Base-by-base conservation (phyloP, 2,329 filamentous ascomycete genomes). In the Aspergillus hortae region DNA sequence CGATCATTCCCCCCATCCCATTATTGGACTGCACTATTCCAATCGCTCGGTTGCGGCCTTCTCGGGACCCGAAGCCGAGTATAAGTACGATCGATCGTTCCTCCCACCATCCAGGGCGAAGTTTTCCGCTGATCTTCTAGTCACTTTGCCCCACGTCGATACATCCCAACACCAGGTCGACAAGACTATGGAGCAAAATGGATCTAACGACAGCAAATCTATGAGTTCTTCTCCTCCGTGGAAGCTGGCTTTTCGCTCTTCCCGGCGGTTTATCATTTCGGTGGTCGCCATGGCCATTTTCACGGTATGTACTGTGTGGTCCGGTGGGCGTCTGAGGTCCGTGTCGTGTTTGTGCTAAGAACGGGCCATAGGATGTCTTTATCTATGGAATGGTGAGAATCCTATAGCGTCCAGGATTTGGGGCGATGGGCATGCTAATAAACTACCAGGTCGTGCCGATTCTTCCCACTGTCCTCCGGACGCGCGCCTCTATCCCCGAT, bases 381-480 rank as follows among this genome's bases (percentile, higher is more conserved):
- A 67, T 74, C 15, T 73, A 73, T 59, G 70, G 68, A 12, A 65
- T 72, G 61, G 68, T 71, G 49, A 25, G 30, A 4, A 11, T 36
- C 19, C 2, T 3, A 25, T 3, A 5, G 4, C 6, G 27, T 17
- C 4, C 17, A n/a, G 15, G 6, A 11, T 3, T 4, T n/a, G 17
- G 14, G 35, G 19, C 9, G 7, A 30, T 11, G 7, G 27, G 7
- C 27, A 11, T 30, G 7, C 27, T 30, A 4, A 27, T 15, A 10
- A 47, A 42, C 3, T 2, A 15, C 17, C 38, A 69, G 66, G 80
- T 90, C 32, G 81, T 90, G 0, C 88, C 88, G 0, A 85, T 90
- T 38, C 77, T 90, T 6, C 87, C 87, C 0, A 87, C 86, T 56
- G 81, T 85, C 1, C 70, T 90, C 17, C 57, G 61, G 47, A 60